These are phyloP conservation scores for Sanghuangporus baumii DNA, from an alignment of 1,284 basidiomycete genomes.

Conservation along the genomic window DNA sequence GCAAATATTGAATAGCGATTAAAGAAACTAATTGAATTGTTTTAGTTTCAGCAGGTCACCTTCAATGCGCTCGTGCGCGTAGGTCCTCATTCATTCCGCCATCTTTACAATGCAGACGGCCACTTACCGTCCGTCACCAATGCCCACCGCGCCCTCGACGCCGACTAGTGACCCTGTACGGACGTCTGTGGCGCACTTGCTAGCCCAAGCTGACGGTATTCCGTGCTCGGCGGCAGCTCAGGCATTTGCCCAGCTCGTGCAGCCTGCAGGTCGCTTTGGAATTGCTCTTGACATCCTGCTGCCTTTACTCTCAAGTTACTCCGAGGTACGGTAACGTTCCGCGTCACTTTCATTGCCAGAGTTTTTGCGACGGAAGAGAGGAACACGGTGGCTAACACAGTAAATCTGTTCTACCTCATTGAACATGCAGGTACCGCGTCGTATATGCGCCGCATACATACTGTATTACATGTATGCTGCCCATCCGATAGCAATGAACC, in stretches of 20 bases:
- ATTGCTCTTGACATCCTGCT: constrained; percentile 71
- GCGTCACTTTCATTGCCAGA: constrained; percentile 4
- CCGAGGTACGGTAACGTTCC: constrained; percentile 24
- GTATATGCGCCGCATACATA: constrained; percentile 67
- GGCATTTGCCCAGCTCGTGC: constrained; percentile 65
- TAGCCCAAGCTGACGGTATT: constrained; percentile 54
- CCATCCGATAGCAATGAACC: constrained; percentile 69
- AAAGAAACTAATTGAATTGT: neutral
- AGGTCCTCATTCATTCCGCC: neutral
- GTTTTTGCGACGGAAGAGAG: neutral
- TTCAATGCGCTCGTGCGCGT: neutral
- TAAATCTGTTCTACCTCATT: constrained; percentile 11
- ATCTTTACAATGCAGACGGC: constrained; percentile 13
- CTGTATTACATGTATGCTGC: constrained; percentile 55
- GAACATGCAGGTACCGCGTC: constrained; percentile 48
- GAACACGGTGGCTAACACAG: constrained; percentile 15
- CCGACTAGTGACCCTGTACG: constrained; percentile 31
- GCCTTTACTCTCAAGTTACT: constrained; percentile 50
- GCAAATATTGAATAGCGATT: neutral
- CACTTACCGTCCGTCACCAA: constrained; percentile 8
- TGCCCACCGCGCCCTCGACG: constrained; percentile 2
- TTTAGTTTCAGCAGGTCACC: neutral
- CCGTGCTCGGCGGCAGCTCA: constrained; percentile 71
- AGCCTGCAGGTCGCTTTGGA: constrained; percentile 66
- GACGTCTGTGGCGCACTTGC: constrained; percentile 54